Base-by-base conservation (phyloP, 495 filamentous ascomycete species). In the Penicillium samsonianum region DNA sequence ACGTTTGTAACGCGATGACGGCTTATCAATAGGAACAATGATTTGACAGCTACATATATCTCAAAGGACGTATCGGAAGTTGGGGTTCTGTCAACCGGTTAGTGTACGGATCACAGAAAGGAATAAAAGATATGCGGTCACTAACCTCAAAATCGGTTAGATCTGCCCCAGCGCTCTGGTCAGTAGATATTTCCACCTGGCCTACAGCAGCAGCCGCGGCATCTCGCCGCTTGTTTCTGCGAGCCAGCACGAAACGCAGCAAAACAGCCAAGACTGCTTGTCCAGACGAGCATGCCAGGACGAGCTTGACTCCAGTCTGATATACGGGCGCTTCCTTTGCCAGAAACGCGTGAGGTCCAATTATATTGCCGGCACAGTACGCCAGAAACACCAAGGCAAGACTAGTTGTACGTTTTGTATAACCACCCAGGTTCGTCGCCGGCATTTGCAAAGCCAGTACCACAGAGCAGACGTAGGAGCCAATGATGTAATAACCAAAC, bases 401-500 rank as follows among this genome's bases (percentile, higher is more conserved):
- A 50, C 65, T 63, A 4, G 74, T 78, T n/a, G 65, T 63, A 42
- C 72, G 72, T 55, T 78, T 78, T 0, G 74, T 76, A 58, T 78
- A 76, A 10, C 74, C 73, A 46, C 68, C 70, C 1, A 73, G 59
- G 54, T 77, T 77, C 8, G 63, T 73, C 19, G 73, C 65, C 7
- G 74, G 74, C 73, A 78, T 71, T 33, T 76, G 73, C 12, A 76
- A 56, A 1, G 72, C 67, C 35, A 78, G 66, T 2, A 78, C 73
- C 26, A 76, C 49, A 6, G 70, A 70, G 48, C 68, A 73, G 17
- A 76, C 73, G 50, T 69, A 78, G 12, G 71, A 59, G 3, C 72
- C 73, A 19, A 70, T 55, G 41, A 77, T 73, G 49, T 76, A 77
- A 50, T 76, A 76, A 16, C 67, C 69, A 47, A 73, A 70, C n/a